A percentile compares a stretch with the other conserved stretches of the same genome.
Evolutionary conservation across 371 early-diverging fungal genomes (phyloP).

Genomic region (Mortierella sp.): DNA sequence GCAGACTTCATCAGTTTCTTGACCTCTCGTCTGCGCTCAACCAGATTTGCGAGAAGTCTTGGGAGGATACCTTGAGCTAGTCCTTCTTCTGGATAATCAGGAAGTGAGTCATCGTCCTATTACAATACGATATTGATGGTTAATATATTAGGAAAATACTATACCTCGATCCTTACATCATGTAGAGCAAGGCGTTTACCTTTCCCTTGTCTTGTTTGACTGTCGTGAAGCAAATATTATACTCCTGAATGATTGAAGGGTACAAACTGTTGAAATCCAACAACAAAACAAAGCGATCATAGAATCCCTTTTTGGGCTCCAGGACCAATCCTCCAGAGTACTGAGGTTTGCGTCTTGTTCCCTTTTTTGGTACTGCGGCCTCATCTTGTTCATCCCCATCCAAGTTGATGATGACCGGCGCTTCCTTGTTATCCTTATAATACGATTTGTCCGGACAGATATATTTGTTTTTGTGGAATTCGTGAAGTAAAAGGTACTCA

Average conservation of each 20-base stretch:
- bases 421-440: slow-evolving; percentile 33
- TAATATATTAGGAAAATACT: background rate
- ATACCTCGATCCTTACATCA: background rate
- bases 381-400: slow-evolving; percentile 48
- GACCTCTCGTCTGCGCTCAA: slow-evolving; percentile 92
- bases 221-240: slow-evolving; percentile 99
- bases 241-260: slow-evolving; percentile 99
- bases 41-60: slow-evolving; percentile 88
- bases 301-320: slow-evolving; percentile 98
- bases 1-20: slow-evolving; percentile 91
- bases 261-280: slow-evolving; percentile 99
- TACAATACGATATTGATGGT: background rate
- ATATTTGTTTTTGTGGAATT: slow-evolving; percentile 92
- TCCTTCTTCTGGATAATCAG: slow-evolving; percentile 81
- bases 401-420: background rate
- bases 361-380: slow-evolving; percentile 59
- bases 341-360: slow-evolving; percentile 87
- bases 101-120: slow-evolving; percentile 74
- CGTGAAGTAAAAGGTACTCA: slow-evolving; percentile 97
- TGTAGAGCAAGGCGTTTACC: slow-evolving; percentile 4
- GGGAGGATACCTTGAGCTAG: slow-evolving; percentile 91
- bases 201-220: slow-evolving; percentile 71
- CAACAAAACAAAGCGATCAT: slow-evolving; percentile 96
- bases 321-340: slow-evolving; percentile 99
- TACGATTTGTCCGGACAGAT: slow-evolving; percentile 90